These are phyloP conservation scores for Carex kokanica DNA, from an alignment of 176 grass and related monocot genomes.

Conservation along the genomic window DNA sequence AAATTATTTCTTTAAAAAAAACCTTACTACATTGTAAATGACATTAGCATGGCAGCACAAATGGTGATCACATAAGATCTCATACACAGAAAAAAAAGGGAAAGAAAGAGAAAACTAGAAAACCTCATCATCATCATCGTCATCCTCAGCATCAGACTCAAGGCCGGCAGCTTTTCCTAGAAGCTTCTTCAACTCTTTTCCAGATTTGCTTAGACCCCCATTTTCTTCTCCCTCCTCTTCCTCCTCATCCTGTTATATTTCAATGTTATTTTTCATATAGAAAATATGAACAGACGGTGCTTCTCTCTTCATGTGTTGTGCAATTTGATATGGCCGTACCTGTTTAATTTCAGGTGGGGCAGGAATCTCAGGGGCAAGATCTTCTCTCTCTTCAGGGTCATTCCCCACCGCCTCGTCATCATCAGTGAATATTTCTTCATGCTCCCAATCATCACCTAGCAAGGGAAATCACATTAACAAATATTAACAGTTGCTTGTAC, in stretches of 20 bases:
- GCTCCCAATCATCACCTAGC: slow-evolving; percentile 94
- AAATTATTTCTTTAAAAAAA: background rate
- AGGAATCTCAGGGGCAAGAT: slow-evolving; percentile 75
- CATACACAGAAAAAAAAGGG: background rate
- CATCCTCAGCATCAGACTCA: slow-evolving; percentile 83
- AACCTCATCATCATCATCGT: slow-evolving; percentile 89
- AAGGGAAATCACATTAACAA: slow-evolving; percentile 2
- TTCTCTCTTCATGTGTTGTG: background rate
- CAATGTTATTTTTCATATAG: slow-evolving; percentile 18
- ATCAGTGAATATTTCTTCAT: slow-evolving; percentile 88
- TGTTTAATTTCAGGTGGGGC: slow-evolving; percentile 84
- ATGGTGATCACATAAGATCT: background rate
- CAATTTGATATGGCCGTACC: slow-evolving; percentile 33
- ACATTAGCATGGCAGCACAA: background rate
- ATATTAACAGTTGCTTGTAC: background rate
- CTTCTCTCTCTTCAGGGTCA: slow-evolving; percentile 70
- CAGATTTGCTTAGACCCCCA: slow-evolving; percentile 93
- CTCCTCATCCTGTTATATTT: slow-evolving; percentile 44
- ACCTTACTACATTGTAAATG: background rate
- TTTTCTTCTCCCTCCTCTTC: slow-evolving; percentile 97
- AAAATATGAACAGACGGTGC: background rate
- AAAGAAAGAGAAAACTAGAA: slow-evolving; percentile 12
- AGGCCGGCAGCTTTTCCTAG: slow-evolving; percentile 80
- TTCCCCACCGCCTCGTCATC: slow-evolving; percentile 71
- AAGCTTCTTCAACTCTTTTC: slow-evolving; percentile 93